Evolutionary conservation across 805 yeast genomes (phyloP).

Genomic region (Babjeviella inositovora): DNA sequence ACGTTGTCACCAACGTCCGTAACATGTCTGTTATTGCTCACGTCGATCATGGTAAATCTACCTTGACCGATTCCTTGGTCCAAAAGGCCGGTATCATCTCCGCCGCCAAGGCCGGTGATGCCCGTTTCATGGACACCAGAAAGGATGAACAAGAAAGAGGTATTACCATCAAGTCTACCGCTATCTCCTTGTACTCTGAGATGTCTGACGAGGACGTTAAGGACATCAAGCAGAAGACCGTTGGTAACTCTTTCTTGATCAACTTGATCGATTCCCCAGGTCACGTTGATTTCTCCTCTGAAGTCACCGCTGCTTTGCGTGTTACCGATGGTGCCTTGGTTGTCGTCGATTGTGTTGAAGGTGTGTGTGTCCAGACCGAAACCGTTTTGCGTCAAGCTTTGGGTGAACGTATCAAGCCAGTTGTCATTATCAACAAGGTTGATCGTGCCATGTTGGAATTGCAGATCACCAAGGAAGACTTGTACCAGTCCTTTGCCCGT

Average conservation of each 20-base stretch:
- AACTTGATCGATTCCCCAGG: conserved; percentile 99
- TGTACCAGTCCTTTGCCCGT: conserved; percentile 96
- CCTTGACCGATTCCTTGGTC: conserved; percentile 97
- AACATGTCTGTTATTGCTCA: conserved; percentile 99
- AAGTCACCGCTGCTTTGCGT: conserved; percentile 99
- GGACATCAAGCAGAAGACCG: conserved; percentile 81
- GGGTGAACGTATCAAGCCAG: conserved; percentile 99
- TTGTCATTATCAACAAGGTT: conserved; percentile 96
- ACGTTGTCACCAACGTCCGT: conserved; percentile 98
- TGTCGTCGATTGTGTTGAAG: conserved; percentile 98
- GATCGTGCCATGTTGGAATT: conserved; percentile 98
- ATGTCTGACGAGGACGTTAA: conserved; percentile 74
- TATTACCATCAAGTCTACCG: conserved; percentile 98
- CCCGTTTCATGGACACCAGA: conserved; percentile 99
- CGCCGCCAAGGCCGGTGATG: conserved; percentile 99
- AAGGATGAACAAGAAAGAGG: conserved; percentile 99
- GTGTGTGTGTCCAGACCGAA: conserved; percentile 99
- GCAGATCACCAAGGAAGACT: conserved; percentile 97
- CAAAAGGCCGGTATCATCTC: conserved; percentile 99
- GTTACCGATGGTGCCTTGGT: conserved; percentile 99
- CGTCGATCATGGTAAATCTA: conserved; percentile 99
- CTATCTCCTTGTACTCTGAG: conserved; percentile 88
- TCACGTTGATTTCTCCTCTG: conserved; percentile 99
- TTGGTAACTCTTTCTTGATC: conserved; percentile 87
- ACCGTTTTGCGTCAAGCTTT: conserved; percentile 98